A percentile compares a stretch with the other conserved stretches of the same genome.
phyloP scores from a whole-genome alignment of 257 asterid species.

The Perilla frutescens region DNA sequence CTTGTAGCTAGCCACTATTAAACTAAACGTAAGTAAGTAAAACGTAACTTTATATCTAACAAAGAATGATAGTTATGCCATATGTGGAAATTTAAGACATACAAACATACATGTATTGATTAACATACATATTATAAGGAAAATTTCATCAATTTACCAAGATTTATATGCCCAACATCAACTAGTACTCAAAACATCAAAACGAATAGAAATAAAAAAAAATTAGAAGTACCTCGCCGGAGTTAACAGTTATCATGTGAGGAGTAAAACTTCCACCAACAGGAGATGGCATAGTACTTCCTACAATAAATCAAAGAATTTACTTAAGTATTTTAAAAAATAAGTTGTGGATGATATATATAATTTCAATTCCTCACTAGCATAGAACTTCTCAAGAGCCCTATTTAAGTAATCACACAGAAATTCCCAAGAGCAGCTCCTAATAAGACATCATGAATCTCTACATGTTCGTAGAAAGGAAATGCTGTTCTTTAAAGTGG shows the following conservation, averaged over 20 bases:
- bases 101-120: neutral
- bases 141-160: neutral
- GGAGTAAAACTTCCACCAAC: conserved; percentile 75
- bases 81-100: too few species aligned
- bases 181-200: neutral
- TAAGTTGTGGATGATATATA: neutral
- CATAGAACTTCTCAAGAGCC: neutral
- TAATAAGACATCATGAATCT: neutral
- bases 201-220: neutral
- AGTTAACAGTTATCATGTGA: conserved; percentile 73
- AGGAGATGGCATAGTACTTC: conserved; percentile 50
- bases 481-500: neutral
- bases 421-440: too few species aligned
- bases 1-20: neutral
- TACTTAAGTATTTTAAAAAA: conserved; percentile 8
- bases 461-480: neutral
- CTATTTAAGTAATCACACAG: too few species aligned
- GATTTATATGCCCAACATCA: neutral
- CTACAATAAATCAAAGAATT: conserved; percentile 41
- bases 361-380: neutral
- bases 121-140: neutral
- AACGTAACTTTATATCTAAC: neutral
- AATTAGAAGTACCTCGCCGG: conserved; percentile 73
- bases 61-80: too few species aligned
- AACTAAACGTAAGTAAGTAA: neutral